Evolutionary conservation across 2,329 filamentous ascomycete species (phyloP).

Genomic region (Colletotrichum australisinense): DNA sequence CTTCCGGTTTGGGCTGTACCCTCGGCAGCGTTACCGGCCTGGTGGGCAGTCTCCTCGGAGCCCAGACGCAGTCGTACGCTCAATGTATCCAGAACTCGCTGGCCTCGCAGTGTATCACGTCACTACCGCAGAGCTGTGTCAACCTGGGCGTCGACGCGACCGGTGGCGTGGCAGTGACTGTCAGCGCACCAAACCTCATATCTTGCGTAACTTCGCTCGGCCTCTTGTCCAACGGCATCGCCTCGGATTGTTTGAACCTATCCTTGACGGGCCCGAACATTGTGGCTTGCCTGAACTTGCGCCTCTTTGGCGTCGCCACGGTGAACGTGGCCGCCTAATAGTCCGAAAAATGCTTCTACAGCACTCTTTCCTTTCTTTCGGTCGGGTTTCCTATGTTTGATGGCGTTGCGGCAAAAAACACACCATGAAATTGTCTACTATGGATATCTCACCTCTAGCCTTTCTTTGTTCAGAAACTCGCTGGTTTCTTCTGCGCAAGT

Average conservation of each 20-base stretch:
- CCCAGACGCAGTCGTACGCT: background rate
- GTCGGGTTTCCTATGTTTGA: background rate
- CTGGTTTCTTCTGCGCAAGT: background rate
- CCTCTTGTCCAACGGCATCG: slow-evolving; percentile 3
- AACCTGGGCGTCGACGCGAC: slow-evolving; percentile 10
- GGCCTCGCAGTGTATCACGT: background rate
- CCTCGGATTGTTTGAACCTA: slow-evolving; percentile 18
- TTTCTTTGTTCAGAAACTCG: background rate
- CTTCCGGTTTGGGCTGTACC: background rate
- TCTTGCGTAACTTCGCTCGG: slow-evolving; percentile 5
- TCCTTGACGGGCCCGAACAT: background rate
- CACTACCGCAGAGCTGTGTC: slow-evolving; percentile 3
- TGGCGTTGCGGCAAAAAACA: background rate
- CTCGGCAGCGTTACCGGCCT: background rate
- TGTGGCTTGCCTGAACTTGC: slow-evolving; percentile 19
- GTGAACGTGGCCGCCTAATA: slow-evolving; percentile 3
- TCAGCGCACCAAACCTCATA: background rate
- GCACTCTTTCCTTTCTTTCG: background rate
- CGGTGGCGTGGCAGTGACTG: background rate
- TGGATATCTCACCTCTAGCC: background rate
- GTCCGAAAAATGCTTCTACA: background rate
- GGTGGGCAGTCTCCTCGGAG: background rate
- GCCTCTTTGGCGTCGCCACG: slow-evolving; percentile 23
- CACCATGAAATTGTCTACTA: slow-evolving; percentile 10
- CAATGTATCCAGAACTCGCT: background rate